Conservation (phyloP, 2,329 filamentous ascomycete species). For the Venturiaceae sp. region DNA sequence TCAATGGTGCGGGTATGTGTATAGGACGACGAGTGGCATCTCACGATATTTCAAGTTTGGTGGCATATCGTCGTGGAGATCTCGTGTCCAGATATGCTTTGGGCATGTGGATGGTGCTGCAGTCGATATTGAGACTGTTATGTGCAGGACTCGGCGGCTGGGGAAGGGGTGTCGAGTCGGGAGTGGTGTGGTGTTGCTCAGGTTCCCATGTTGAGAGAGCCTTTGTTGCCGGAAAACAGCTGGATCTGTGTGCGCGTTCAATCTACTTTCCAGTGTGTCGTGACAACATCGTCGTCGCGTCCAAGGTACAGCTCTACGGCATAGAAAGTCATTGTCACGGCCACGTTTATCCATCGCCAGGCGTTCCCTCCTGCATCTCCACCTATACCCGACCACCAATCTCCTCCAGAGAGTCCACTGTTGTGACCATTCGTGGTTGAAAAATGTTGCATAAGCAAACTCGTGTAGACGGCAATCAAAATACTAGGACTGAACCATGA, state of each 20-base stretch:
- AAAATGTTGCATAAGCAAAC: constrained; percentile 90
- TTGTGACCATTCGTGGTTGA: constrained; percentile 54
- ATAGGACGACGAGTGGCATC: neutral
- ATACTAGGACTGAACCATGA: constrained; percentile 95
- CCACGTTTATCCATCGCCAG: constrained; percentile 91
- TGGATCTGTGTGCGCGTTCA: no score
- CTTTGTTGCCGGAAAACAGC: no score
- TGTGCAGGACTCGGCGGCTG: neutral
- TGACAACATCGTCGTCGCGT: constrained; percentile 61
- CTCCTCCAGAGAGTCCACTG: constrained; percentile 48
- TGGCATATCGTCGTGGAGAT: neutral
- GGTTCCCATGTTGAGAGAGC: no score
- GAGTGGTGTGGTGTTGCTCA: no score
- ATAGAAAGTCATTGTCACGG: constrained; percentile 80
- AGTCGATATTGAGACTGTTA: neutral
- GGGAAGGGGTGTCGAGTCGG: no score
- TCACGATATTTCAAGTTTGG: no score
- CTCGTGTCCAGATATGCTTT: neutral
- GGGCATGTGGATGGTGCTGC: neutral
- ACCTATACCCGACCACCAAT: constrained; percentile 78
- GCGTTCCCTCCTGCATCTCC: constrained; percentile 75
- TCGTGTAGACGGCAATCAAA: constrained; percentile 92
- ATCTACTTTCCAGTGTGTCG: constrained; percentile 88
- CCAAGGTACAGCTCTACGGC: constrained; percentile 83
- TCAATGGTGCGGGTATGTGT: neutral